Evolutionary conservation across 352 stramenopile genomes (phyloP).

Genomic region (Pythium aphanidermatum): DNA sequence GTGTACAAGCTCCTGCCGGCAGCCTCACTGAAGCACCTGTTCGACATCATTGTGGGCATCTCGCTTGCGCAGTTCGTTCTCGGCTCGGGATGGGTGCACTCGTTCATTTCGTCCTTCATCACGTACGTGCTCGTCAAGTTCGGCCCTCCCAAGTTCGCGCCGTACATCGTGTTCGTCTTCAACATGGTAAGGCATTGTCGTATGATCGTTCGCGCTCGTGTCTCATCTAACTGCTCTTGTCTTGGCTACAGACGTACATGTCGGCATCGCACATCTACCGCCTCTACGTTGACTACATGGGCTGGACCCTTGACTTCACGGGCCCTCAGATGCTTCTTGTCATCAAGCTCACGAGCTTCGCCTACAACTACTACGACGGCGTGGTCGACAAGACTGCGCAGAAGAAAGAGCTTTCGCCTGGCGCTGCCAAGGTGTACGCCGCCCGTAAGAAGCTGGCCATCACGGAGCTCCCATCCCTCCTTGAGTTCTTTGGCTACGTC

Average conservation of each 20-base stretch:
- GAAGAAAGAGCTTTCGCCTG: slow-evolving; percentile 22
- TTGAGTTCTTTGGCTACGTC: slow-evolving; percentile 96
- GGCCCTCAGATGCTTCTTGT: slow-evolving; percentile 91
- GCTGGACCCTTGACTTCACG: slow-evolving; percentile 84
- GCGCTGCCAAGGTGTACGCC: slow-evolving; percentile 15
- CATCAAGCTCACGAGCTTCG: slow-evolving; percentile 97
- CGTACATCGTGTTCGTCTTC: slow-evolving; percentile 88
- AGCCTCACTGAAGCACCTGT: slow-evolving; percentile 82
- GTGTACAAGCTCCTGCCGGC: slow-evolving; percentile 85
- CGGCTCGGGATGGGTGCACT: slow-evolving; percentile 92
- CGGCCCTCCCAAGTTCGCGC: slow-evolving; percentile 36
- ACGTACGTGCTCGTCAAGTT: slow-evolving; percentile 81
- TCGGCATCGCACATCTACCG: slow-evolving; percentile 92
- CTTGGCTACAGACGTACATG: too few species aligned
- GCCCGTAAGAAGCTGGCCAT: slow-evolving; percentile 48
- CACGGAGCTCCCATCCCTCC: slow-evolving; percentile 71
- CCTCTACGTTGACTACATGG: slow-evolving; percentile 94
- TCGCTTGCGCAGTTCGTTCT: slow-evolving; percentile 94
- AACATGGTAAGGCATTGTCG: slow-evolving; percentile 62
- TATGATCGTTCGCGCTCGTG: too few species aligned
- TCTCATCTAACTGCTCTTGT: too few species aligned
- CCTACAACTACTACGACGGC: slow-evolving; percentile 96
- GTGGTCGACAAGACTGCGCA: slow-evolving; percentile 25
- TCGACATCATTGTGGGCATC: slow-evolving; percentile 89
- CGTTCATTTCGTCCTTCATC: slow-evolving; percentile 86